phyloP scores from a whole-genome alignment of 2,329 filamentous ascomycete species.

The Cladobotryum protrusum region DNA sequence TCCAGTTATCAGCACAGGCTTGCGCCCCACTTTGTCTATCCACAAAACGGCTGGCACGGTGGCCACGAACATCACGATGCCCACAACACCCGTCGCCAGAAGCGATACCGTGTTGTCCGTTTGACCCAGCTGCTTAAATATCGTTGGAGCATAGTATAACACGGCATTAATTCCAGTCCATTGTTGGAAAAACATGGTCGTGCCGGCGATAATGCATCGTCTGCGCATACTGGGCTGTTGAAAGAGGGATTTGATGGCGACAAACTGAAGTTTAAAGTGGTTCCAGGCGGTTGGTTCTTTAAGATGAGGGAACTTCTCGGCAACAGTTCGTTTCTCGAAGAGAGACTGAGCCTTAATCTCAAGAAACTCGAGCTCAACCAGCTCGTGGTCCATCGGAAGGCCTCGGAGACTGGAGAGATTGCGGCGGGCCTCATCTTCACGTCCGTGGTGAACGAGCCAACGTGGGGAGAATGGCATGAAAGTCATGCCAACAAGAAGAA shows the following conservation, averaged over 20 bases:
- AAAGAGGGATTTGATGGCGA: conserved; percentile 60
- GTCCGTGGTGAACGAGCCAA: conserved; percentile 65
- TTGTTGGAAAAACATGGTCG: conserved; percentile 56
- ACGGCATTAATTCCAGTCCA: conserved; percentile 49
- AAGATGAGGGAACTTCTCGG: conserved; percentile 62
- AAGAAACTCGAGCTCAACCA: conserved; percentile 70
- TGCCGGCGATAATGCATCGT: conserved; percentile 56
- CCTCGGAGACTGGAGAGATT: conserved; percentile 60
- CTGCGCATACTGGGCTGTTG: conserved; percentile 60
- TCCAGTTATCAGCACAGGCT: conserved; percentile 55
- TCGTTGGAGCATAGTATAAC: conserved; percentile 64
- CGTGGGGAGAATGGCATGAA: conserved; percentile 77
- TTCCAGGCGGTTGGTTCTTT: conserved; percentile 55
- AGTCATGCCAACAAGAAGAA: conserved; percentile 64
- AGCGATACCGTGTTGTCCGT: conserved; percentile 45
- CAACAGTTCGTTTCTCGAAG: conserved; percentile 64
- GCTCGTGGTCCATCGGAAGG: conserved; percentile 55
- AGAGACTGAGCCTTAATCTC: conserved; percentile 74
- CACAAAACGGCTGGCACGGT: conserved; percentile 62
- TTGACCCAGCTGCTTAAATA: conserved; percentile 62
- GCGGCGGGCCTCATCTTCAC: conserved; percentile 59
- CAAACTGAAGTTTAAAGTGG: conserved; percentile 62
- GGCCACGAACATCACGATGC: conserved; percentile 62
- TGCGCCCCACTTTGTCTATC: conserved; percentile 58
- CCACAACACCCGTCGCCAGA: conserved; percentile 64